Conservation (phyloP, 306 rosid species). For the Lablab purpureus region DNA sequence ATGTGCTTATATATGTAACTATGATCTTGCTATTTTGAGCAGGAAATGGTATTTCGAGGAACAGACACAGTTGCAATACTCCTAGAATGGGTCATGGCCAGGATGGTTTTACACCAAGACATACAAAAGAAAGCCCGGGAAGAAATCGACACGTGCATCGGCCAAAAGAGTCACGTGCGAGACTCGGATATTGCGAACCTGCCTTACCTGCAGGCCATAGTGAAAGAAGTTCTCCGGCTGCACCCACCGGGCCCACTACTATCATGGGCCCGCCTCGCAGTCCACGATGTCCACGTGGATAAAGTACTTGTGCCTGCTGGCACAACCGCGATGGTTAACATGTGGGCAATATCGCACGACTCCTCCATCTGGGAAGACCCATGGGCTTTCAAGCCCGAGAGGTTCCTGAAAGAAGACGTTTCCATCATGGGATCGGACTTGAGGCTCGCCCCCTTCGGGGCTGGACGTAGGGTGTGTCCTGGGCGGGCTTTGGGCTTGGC, state of each 20-base stretch:
- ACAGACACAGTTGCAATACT: constrained; percentile 86
- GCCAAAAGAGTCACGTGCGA: constrained; percentile 58
- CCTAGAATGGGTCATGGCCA: constrained; percentile 86
- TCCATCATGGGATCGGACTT: constrained; percentile 79
- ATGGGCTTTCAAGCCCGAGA: constrained; percentile 70
- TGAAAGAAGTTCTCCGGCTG: constrained; percentile 81
- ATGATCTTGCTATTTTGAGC: neutral
- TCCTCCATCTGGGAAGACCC: constrained; percentile 77
- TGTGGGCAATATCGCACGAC: constrained; percentile 96
- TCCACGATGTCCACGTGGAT: constrained; percentile 73
- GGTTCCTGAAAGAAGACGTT: constrained; percentile 70
- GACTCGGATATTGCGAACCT: constrained; percentile 73
- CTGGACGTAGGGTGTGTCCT: constrained; percentile 85
- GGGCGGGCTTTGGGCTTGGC: constrained; percentile 78
- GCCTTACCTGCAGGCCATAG: constrained; percentile 79
- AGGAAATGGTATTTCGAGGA: constrained; percentile 96
- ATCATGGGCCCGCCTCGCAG: constrained; percentile 91
- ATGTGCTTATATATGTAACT: neutral
- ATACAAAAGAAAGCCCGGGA: constrained; percentile 69
- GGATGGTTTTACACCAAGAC: constrained; percentile 81
- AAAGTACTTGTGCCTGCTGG: constrained; percentile 80
- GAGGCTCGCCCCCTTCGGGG: constrained; percentile 88
- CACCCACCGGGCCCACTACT: constrained; percentile 95
- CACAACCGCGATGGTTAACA: constrained; percentile 91
- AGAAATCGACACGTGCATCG: constrained; percentile 69